A percentile compares a stretch with the other conserved stretches of the same genome.
These are phyloP conservation scores for Leishmania lainsoni DNA, from an alignment of 208 protist species.

Conservation along the genomic window DNA sequence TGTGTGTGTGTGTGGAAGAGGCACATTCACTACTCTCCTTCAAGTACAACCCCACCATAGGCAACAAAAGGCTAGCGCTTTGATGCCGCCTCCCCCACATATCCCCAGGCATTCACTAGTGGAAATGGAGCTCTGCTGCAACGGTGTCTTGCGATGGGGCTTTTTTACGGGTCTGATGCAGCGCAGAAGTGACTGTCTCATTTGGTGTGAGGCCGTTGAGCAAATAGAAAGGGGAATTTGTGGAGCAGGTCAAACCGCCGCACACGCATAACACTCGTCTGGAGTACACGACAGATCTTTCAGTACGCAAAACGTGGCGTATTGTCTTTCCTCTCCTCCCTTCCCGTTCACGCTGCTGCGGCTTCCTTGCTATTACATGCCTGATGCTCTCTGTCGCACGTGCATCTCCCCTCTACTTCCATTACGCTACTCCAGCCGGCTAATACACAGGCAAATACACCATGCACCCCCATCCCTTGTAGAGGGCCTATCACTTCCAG, in stretches of 20 bases:
- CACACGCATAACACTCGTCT: neutral
- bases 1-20: neutral
- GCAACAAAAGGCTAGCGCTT: neutral
- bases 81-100: neutral
- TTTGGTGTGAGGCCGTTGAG: neutral
- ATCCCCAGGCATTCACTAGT: neutral
- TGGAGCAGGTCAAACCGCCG: neutral
- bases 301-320: neutral
- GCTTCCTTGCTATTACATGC: neutral
- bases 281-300: neutral
- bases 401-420: neutral
- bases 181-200: neutral
- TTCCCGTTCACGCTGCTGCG: neutral
- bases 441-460: neutral
- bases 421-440: neutral
- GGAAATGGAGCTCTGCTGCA: neutral
- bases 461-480: neutral
- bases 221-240: neutral
- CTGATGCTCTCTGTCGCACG: neutral
- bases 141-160: neutral
- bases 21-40: neutral
- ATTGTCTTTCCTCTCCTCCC: neutral
- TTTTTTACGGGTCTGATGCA: neutral
- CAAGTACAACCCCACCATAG: neutral
- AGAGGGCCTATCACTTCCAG: neutral